phyloP scores from a whole-genome alignment of 805 yeast species.

The Candida dajiaensis region DNA sequence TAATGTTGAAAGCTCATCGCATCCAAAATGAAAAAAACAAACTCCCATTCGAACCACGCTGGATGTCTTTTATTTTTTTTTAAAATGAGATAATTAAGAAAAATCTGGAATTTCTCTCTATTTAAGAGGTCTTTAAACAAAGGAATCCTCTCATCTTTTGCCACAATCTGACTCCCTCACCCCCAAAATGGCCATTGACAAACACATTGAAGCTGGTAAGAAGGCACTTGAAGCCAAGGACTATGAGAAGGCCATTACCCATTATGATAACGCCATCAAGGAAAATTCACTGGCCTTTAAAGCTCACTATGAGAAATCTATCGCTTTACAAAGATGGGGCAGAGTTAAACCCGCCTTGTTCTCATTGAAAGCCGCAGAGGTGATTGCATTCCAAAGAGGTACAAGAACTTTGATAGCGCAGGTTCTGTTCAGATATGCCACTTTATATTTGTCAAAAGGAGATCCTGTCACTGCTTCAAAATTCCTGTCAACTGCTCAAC shows the following conservation, averaged over 20 bases:
- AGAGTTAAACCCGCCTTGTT: constrained; percentile 37
- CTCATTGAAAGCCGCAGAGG: constrained; percentile 37
- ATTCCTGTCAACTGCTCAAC: constrained; percentile 35
- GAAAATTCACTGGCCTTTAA: constrained; percentile 39
- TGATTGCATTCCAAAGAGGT: constrained; percentile 37
- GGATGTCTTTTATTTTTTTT: neutral
- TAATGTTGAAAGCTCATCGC: constrained; percentile 4
- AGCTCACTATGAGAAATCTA: constrained; percentile 40
- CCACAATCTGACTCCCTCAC: no score
- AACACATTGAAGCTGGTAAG: constrained; percentile 31
- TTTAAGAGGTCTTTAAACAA: no score
- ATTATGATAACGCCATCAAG: constrained; percentile 31
- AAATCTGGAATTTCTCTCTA: no score
- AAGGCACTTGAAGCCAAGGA: constrained; percentile 34
- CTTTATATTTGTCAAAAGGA: constrained; percentile 34
- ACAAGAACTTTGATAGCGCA: constrained; percentile 37
- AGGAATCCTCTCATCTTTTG: no score
- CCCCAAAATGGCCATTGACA: constrained; percentile 27
- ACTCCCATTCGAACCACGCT: neutral
- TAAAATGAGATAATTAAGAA: neutral
- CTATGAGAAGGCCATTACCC: constrained; percentile 35
- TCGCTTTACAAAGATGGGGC: constrained; percentile 36
- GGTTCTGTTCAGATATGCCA: constrained; percentile 41
- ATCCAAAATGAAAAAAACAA: neutral
- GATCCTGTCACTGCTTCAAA: constrained; percentile 32